These are phyloP conservation scores for Aspergillus latus DNA, from an alignment of 2,329 filamentous ascomycete genomes.

Conservation along the genomic window DNA sequence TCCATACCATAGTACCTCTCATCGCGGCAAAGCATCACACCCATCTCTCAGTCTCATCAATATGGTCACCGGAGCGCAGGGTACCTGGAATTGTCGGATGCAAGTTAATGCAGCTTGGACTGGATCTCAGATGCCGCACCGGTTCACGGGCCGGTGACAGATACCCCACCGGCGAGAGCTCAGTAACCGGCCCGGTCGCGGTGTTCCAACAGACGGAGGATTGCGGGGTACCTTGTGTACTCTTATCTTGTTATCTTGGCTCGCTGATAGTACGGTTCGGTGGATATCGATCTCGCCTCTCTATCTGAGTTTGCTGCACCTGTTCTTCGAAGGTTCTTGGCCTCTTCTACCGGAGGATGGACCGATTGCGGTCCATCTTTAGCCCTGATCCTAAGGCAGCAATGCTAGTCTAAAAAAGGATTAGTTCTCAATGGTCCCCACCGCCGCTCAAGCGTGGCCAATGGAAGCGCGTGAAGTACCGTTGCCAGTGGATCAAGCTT, in stretches of 20 bases:
- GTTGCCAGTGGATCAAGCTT: slow-evolving; percentile 8
- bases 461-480: background rate
- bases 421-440: slow-evolving; percentile 2
- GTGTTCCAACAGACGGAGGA: too few species aligned
- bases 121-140: slow-evolving; percentile 1
- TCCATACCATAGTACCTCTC: background rate
- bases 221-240: background rate
- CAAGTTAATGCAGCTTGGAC: too few species aligned
- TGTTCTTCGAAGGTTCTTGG: background rate
- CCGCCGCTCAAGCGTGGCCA: background rate
- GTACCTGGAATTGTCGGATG: too few species aligned
- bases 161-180: slow-evolving; percentile 1
- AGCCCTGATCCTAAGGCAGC: background rate
- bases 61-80: background rate
- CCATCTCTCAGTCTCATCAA: background rate
- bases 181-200: slow-evolving; percentile 11
- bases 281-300: background rate
- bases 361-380: background rate
- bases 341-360: background rate
- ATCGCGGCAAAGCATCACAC: background rate
- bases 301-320: background rate
- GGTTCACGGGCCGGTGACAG: slow-evolving; percentile 12
- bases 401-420: background rate
- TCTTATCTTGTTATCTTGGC: background rate
- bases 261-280: background rate